A percentile compares a stretch with the other conserved stretches of the same genome.
phyloP scores from a whole-genome alignment of 371 early-diverging fungal genomes.

The Circinella umbellata region DNA sequence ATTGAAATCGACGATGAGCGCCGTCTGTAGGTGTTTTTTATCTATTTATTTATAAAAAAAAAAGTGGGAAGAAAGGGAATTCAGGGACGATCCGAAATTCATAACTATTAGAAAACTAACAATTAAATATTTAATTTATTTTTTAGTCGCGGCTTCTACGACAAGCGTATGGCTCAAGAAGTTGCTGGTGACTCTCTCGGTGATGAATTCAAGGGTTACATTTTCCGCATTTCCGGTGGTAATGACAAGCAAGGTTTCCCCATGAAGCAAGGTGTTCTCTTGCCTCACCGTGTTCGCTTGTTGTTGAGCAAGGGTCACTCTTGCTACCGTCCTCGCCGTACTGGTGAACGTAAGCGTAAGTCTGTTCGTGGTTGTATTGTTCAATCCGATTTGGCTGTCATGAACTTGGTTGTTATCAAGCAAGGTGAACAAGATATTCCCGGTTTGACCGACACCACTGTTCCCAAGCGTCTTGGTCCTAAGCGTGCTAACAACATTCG shows the following conservation, averaged over 20 bases:
- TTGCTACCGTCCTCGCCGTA: conserved; percentile 98
- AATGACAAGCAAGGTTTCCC: conserved; percentile 99
- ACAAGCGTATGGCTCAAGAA: conserved; percentile 97
- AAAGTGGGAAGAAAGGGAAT: conserved; percentile 28
- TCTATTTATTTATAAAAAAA: conserved; percentile 14
- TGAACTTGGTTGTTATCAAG: conserved; percentile 96
- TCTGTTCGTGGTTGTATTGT: conserved; percentile 99
- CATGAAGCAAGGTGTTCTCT: conserved; percentile 97
- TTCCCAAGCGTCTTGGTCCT: conserved; percentile 97
- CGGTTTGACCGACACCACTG: conserved; percentile 94
- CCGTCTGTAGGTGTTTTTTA: conserved; percentile 74
- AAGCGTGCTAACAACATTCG: conserved; percentile 99
- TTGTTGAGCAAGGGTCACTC: conserved; percentile 97
- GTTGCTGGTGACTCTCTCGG: conserved; percentile 97
- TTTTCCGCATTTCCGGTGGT: conserved; percentile 99
- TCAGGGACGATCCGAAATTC: not conserved
- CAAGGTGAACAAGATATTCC: conserved; percentile 96
- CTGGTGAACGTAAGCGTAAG: conserved; percentile 99
- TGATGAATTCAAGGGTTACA: conserved; percentile 99
- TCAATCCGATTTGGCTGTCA: conserved; percentile 92
- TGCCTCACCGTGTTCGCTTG: conserved; percentile 94
- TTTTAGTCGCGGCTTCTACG: conserved; percentile 92
- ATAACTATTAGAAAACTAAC: not conserved
- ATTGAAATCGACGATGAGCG: conserved; percentile 98
- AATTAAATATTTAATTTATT: not conserved